phyloP scores from a whole-genome alignment of 2,329 filamentous ascomycete species.

The Stromatinia cepivora region DNA sequence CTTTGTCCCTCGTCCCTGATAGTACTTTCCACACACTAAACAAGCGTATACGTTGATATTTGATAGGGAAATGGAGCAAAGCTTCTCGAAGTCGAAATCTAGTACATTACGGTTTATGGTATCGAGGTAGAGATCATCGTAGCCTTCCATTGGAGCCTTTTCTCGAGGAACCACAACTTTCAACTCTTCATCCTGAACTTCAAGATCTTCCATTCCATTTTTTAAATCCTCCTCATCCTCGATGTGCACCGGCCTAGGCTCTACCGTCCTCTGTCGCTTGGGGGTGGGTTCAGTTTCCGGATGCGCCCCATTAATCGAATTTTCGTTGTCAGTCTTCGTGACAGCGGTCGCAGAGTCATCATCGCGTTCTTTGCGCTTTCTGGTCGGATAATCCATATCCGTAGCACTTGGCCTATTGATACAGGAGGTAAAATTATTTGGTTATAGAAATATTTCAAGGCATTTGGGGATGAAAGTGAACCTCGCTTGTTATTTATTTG shows the following conservation, averaged over 20 bases:
- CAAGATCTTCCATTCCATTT: constrained; percentile 38
- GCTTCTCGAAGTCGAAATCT: constrained; percentile 98
- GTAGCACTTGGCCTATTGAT: constrained; percentile 2
- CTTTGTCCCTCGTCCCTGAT: constrained; percentile 87
- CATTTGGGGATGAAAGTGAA: constrained; percentile 5
- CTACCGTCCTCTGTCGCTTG: constrained; percentile 20
- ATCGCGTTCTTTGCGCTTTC: constrained; percentile 21
- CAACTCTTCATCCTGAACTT: constrained; percentile 42
- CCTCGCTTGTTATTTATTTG: constrained; percentile 23
- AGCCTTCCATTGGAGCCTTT: constrained; percentile 78
- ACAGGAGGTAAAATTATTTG: background rate
- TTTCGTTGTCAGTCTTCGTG: background rate
- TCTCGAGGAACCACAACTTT: constrained; percentile 58
- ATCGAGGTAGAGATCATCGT: constrained; percentile 95
- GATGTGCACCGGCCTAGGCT: constrained; percentile 19
- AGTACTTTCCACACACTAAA: constrained; percentile 97
- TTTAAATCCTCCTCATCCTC: constrained; percentile 32
- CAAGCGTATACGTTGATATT: constrained; percentile 99
- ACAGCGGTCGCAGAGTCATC: background rate
- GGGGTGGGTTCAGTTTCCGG: constrained; percentile 16
- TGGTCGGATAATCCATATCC: constrained; percentile 12
- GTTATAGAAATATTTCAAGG: background rate
- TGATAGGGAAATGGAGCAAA: constrained; percentile 91
- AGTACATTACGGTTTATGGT: constrained; percentile 91
- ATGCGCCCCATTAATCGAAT: background rate